Conservation (phyloP, 495 filamentous ascomycete species). For the Penicillium samsonianum region DNA sequence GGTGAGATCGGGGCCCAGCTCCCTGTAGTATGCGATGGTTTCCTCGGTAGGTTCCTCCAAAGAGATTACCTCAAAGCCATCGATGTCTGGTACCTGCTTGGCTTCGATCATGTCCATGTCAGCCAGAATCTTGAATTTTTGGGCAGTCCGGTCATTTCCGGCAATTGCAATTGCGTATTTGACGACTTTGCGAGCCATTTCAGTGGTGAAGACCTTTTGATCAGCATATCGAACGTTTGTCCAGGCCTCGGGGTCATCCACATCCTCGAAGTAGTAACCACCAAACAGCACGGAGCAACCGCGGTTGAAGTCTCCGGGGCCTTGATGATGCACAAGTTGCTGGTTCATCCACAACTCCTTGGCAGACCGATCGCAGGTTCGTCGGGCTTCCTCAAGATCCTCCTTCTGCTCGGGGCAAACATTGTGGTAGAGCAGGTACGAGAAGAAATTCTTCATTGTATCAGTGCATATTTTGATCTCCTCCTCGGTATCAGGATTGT, state of each 20-base stretch:
- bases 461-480: constrained; percentile 54
- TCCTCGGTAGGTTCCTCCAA: constrained; percentile 44
- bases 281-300: constrained; percentile 62
- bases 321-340: constrained; percentile 40
- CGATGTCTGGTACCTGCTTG: constrained; percentile 42
- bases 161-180: constrained; percentile 40
- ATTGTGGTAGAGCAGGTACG: constrained; percentile 79
- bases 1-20: constrained; percentile 36
- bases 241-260: constrained; percentile 29
- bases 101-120: constrained; percentile 30
- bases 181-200: constrained; percentile 46
- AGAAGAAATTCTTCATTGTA: constrained; percentile 82
- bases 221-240: constrained; percentile 6
- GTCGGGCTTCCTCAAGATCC: constrained; percentile 65
- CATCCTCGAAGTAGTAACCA: constrained; percentile 44
- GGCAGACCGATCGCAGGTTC: constrained; percentile 66
- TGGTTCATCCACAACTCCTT: constrained; percentile 62
- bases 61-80: constrained; percentile 59
- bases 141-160: constrained; percentile 42
- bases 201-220: constrained; percentile 27
- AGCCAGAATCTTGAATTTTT: constrained; percentile 33
- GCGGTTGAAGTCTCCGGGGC: constrained; percentile 78
- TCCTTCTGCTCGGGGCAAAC: constrained; percentile 79
- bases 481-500: constrained; percentile 47
- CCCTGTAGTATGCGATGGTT: constrained; percentile 44